Base-by-base conservation (phyloP, 148 eudicot species). In the Rhododendron williamsianum region DNA sequence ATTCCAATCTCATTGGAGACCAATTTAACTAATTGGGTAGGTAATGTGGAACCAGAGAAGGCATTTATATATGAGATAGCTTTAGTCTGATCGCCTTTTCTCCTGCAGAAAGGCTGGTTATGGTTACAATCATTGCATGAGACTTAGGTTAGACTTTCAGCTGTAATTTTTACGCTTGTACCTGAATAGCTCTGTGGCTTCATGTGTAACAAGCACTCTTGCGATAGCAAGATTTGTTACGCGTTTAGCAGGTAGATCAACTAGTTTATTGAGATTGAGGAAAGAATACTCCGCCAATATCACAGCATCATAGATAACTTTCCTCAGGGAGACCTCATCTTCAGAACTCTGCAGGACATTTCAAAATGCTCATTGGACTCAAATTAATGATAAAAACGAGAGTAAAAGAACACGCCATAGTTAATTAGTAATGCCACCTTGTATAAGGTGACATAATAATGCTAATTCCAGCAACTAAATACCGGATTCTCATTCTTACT, bases 171-270 rank as follows among this genome's bases (percentile, higher is more conserved):
- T 21, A 73, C 9, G 58, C 7, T 54, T 45, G 23, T 84, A 93
- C 95, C 93, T 91, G 63, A 84, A 87, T 41, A 74, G 88, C 88
- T 88, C 93, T 48, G 84, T 85, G 18, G 95, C 93, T 92, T 93
- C 92, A 86, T 88, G 79, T 11, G 89, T 84, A 78, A 90, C 90
- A 73, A 91, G 51, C 71, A 93, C 86, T 85, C 91, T 92, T n/a
- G 84, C 84, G 9, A 93, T 74, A 78, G 87, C 85, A 71, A 91
- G 81, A 73, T 72, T 81, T 83, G 81, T 88, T 43, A 87, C 65
- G 25, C 77, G 88, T 60, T 87, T 90, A 45, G 74, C 60, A 69
- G 93, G 84, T 76, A 87, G 84, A 58, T 89, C 85, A 84, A 71
- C 76, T 83, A 83, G 51, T 77, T 74, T 69, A 51, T 89, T 89